A percentile compares a stretch with the other conserved stretches of the same genome.
phyloP scores from a whole-genome alignment of 2,329 filamentous ascomycete genomes.

The Onygenales sp. region DNA sequence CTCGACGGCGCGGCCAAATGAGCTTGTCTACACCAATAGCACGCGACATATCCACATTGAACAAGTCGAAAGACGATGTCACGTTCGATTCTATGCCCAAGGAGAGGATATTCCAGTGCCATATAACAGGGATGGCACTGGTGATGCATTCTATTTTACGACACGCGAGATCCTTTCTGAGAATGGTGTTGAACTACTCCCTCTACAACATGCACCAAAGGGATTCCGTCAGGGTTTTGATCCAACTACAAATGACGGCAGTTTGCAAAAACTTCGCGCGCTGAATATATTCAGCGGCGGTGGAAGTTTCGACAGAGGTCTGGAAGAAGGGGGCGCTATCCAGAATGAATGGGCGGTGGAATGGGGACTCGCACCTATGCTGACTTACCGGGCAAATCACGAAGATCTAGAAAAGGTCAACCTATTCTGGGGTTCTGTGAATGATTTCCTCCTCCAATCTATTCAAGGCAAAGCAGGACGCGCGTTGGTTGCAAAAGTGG shows the following conservation, averaged over 20 bases:
- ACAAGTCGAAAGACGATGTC: slow-evolving; percentile 47
- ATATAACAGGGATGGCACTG: slow-evolving; percentile 56
- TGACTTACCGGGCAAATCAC: slow-evolving; percentile 64
- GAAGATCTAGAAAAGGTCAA: slow-evolving; percentile 31
- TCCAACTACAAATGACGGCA: slow-evolving; percentile 21
- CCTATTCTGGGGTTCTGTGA: slow-evolving; percentile 62
- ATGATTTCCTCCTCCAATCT: slow-evolving; percentile 52
- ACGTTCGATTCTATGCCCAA: slow-evolving; percentile 46
- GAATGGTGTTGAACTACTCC: slow-evolving; percentile 1
- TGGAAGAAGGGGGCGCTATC: slow-evolving; percentile 62
- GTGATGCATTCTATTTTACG: slow-evolving; percentile 57
- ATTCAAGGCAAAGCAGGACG: slow-evolving; percentile 40
- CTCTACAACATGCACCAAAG: slow-evolving; percentile 14
- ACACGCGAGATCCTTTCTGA: slow-evolving; percentile 24
- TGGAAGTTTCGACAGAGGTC: slow-evolving; percentile 65
- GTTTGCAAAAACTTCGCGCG: slow-evolving; percentile 41
- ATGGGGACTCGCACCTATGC: slow-evolving; percentile 52
- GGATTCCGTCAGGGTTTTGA: slow-evolving; percentile 48
- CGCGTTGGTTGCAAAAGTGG: slow-evolving; percentile 45
- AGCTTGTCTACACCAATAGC: slow-evolving; percentile 39
- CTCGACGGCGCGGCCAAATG: slow-evolving; percentile 44
- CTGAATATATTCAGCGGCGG: slow-evolving; percentile 70
- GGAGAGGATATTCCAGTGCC: slow-evolving; percentile 46
- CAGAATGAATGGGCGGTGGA: slow-evolving; percentile 62
- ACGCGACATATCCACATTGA: slow-evolving; percentile 27